These are phyloP conservation scores for Camelina hispida DNA, from an alignment of 345 rosid species.

Conservation along the genomic window DNA sequence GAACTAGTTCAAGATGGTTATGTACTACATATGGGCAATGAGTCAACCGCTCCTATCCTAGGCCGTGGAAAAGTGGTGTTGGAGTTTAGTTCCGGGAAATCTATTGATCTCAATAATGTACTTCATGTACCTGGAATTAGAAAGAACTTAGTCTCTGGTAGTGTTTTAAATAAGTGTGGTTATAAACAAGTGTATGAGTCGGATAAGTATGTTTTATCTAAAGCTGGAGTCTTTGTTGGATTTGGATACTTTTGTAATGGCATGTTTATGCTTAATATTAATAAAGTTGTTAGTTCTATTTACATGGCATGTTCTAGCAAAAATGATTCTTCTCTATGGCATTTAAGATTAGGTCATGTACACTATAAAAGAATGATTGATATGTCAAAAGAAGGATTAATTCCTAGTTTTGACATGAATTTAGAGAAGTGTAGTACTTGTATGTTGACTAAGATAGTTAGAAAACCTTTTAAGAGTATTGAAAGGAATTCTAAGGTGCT, in stretches of 20 bases:
- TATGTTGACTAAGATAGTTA: constrained; percentile 7
- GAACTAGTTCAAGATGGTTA: background rate
- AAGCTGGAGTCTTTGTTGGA: constrained; percentile 25
- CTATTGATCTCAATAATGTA: constrained; percentile 4
- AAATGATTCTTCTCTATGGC: constrained; percentile 3
- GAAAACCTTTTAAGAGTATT: background rate
- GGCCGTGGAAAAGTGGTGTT: too few relatives aligned
- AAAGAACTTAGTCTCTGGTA: background rate
- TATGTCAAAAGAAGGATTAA: background rate
- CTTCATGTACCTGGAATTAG: constrained; percentile 5
- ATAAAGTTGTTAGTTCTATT: background rate
- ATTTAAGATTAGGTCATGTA: background rate
- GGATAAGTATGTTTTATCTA: constrained; percentile 3
- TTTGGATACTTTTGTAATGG: constrained; percentile 3
- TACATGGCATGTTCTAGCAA: background rate
- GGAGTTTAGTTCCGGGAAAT: constrained; percentile 4
- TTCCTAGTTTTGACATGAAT: constrained; percentile 2
- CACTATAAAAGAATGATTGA: background rate
- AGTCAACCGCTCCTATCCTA: background rate
- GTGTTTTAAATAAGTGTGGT: constrained; percentile 9
- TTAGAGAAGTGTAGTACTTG: background rate
- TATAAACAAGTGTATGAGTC: constrained; percentile 23
- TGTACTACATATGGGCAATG: background rate
- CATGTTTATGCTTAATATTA: constrained; percentile 19
- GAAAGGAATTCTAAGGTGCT: background rate